A percentile compares a stretch with the other conserved stretches of the same genome.
Conservation (phyloP, 176 grass and related monocot species). For the Carex parvula region DNA sequence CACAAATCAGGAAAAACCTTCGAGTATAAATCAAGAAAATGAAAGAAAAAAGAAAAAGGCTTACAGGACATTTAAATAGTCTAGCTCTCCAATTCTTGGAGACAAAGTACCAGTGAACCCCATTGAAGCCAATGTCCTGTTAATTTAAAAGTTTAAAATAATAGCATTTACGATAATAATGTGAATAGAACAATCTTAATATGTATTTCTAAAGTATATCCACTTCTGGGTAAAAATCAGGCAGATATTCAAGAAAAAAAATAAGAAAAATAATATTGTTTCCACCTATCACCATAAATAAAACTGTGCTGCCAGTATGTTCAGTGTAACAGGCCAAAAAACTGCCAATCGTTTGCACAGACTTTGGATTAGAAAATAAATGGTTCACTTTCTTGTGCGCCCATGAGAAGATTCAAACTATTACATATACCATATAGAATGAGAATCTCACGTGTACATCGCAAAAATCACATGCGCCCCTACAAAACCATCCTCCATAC, state of each 20-base stretch:
- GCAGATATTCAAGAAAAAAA: not conserved
- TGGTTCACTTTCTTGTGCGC: not conserved
- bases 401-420: not conserved
- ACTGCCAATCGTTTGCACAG: not conserved
- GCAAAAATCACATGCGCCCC: not conserved
- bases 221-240: not conserved
- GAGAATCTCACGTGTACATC: not conserved
- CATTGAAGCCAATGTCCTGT: conserved; percentile 88
- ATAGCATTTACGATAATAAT: conserved; percentile 21
- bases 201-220: not conserved
- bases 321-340: not conserved
- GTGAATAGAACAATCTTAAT: not conserved
- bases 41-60: conserved; percentile 24
- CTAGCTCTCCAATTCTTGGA: conserved; percentile 79
- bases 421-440: not conserved
- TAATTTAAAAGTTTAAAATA: conserved; percentile 1
- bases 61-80: conserved; percentile 88
- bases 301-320: not conserved
- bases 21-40: not conserved
- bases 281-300: not conserved
- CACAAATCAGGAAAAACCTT: not conserved
- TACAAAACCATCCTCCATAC: not conserved
- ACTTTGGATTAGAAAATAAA: conserved; percentile 7
- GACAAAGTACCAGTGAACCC: conserved; percentile 88
- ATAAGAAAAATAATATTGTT: not conserved